Base-by-base conservation (phyloP, 768 basidiomycete genomes). In the Russula sp. region DNA sequence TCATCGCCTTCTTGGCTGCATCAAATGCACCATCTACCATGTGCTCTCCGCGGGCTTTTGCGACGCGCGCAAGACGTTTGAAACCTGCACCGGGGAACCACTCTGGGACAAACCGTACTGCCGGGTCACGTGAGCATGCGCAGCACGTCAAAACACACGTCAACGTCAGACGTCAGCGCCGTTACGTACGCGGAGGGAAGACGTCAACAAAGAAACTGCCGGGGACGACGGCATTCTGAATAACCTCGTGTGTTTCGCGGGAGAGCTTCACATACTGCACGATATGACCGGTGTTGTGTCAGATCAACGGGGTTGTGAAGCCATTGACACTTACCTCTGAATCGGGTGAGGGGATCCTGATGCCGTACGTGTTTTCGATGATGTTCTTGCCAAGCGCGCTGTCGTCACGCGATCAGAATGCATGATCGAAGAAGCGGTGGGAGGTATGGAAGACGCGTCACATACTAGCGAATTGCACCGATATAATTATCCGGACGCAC, bases 41-140 rank as follows among this genome's bases (percentile, higher is more conserved):
- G 32, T 67, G 60, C 26, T 67, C 58, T 6, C 66, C 61, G 48
- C 65, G 65, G 38, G 72, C 57, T 48, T 56, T 62, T 5, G 61
- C 62, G 24, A 55, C n/a, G 10, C 59, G 57, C 20, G 68, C 68
- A n/a, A 68, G 68, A 22, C 66, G 65, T 46, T 69, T 67, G 56
- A 69, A 69, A 14, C 68, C 65, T 1, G 68, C 68, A 14, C 68
- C 68, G 2, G 68, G 68, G 66, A 67, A 63, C 68, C 68, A 69
- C 1, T 66, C 60, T 0, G 68, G 68, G 18, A 69, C 32, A 26
- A 61, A 69, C 7, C 66, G 65, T 34, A 69, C 67, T 68, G 18
- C 3, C 16, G 11, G 7, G 30, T 55, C 67, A 62, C 67, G 59
- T 60, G 59, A 61, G 54, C 30, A 42, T 14, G 14, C 11, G 26